These are phyloP conservation scores for Lathyrus oleraceus DNA, from an alignment of 306 rosid genomes.

Conservation along the genomic window DNA sequence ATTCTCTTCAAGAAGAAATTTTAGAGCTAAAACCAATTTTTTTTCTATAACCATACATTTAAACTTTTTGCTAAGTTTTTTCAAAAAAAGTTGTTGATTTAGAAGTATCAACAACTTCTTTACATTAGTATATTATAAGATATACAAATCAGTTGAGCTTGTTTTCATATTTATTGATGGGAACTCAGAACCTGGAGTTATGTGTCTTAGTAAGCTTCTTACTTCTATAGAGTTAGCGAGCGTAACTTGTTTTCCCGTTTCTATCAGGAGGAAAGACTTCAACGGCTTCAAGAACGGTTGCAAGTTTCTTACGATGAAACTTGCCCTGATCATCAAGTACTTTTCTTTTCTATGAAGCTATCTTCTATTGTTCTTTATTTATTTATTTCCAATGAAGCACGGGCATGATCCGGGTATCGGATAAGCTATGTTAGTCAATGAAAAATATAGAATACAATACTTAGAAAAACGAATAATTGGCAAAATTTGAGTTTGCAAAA, in stretches of 20 bases:
- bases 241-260: conserved; percentile 18
- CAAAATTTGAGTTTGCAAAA: too few species aligned
- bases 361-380: conserved; percentile 10
- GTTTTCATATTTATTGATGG: not conserved
- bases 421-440: too few species aligned
- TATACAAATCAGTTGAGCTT: not conserved
- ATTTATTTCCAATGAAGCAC: not conserved
- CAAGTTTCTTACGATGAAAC: conserved; percentile 78
- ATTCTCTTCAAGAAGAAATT: not conserved
- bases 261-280: conserved; percentile 76
- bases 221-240: conserved; percentile 5
- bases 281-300: conserved; percentile 77
- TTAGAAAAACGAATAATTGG: too few species aligned
- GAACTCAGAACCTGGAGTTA: not conserved
- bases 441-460: too few species aligned
- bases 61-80: not conserved
- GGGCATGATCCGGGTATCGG: too few species aligned
- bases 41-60: not conserved
- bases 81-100: too few species aligned
- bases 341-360: conserved; percentile 29
- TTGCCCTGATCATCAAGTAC: conserved; percentile 77
- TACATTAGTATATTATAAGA: too few species aligned
- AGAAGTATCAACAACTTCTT: too few species aligned
- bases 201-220: conserved; percentile 1
- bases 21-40: not conserved